These are phyloP conservation scores for Termitomyces sp. DNA, from an alignment of 768 basidiomycete species.

Conservation along the genomic window DNA sequence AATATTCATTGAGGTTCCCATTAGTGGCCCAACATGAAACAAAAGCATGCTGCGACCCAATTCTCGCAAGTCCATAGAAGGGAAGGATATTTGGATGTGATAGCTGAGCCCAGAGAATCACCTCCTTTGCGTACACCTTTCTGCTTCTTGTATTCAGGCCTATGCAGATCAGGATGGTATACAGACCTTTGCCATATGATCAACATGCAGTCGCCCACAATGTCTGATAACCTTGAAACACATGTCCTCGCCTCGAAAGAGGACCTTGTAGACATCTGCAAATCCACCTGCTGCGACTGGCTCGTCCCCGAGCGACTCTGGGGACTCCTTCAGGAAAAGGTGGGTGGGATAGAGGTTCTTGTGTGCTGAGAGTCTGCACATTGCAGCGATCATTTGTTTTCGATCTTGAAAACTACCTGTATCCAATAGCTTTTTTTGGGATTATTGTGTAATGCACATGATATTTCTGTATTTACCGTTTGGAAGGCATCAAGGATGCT, in stretches of 20 bases:
- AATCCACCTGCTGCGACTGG: neutral
- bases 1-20: neutral
- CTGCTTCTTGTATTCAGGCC: neutral
- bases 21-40: neutral
- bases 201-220: neutral
- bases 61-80: neutral
- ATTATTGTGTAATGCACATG: neutral
- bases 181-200: constrained; percentile 1
- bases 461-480: neutral
- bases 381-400: neutral
- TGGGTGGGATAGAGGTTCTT: neutral
- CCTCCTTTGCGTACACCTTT: neutral
- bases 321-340: neutral
- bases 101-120: neutral
- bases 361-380: neutral
- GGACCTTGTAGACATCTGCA: neutral
- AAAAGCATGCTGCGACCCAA: neutral
- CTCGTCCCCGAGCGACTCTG: neutral
- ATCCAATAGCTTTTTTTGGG: neutral
- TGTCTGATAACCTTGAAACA: neutral
- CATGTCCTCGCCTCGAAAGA: neutral
- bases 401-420: neutral
- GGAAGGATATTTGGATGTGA: neutral
- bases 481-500: neutral
- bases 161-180: too few relatives aligned